Conservation (phyloP, 352 stramenopile genomes). For the Stramenopiles sp. region DNA sequence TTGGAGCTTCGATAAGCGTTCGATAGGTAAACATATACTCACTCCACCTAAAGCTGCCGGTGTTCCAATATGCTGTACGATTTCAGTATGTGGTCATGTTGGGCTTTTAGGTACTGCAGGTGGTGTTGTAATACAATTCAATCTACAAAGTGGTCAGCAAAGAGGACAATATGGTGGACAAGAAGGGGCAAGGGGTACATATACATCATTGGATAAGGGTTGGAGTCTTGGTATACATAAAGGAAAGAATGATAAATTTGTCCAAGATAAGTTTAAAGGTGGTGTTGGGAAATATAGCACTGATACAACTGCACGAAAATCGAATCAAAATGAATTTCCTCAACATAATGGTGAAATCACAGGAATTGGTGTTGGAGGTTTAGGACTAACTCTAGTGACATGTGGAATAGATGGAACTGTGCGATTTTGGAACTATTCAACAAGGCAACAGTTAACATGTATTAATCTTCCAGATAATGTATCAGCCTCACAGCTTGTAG, state of each 20-base stretch:
- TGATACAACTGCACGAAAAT: too few relatives aligned
- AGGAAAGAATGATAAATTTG: too few relatives aligned
- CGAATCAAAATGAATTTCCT: too few relatives aligned
- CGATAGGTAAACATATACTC: slow-evolving; percentile 62
- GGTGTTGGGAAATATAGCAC: too few relatives aligned
- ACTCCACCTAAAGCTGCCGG: slow-evolving; percentile 19
- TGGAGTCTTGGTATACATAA: not conserved
- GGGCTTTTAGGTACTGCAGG: slow-evolving; percentile 51
- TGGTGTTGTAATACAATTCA: slow-evolving; percentile 67
- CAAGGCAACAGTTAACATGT: too few relatives aligned
- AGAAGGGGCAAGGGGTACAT: slow-evolving; percentile 2
- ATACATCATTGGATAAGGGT: not conserved
- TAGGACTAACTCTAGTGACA: not conserved
- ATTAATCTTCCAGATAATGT: not conserved
- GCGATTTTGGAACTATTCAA: too few relatives aligned
- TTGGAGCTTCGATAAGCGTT: slow-evolving; percentile 51
- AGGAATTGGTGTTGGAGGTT: not conserved
- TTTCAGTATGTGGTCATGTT: slow-evolving; percentile 67
- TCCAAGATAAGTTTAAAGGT: too few relatives aligned
- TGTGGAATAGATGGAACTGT: slow-evolving; percentile 1
- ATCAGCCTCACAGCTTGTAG: not conserved
- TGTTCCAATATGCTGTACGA: slow-evolving; percentile 24
- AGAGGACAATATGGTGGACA: slow-evolving; percentile 30
- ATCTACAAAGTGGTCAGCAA: slow-evolving; percentile 60
- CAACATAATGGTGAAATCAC: slow-evolving; percentile 3